Evolutionary conservation across 371 early-diverging fungal species (phyloP).

Genomic region (Phascolomyces articulosus): DNA sequence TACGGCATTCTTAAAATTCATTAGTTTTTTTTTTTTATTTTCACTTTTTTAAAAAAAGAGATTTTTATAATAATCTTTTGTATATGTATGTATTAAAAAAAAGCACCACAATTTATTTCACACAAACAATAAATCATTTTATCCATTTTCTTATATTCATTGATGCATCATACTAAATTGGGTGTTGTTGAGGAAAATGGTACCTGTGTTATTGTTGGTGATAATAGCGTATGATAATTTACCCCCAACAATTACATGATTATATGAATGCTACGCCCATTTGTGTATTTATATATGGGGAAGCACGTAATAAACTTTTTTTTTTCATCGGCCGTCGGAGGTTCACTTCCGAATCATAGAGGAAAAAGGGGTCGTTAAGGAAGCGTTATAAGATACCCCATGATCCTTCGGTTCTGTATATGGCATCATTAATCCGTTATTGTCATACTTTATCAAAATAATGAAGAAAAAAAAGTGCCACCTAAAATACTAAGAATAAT

Average conservation of each 20-base stretch:
- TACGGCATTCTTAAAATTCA: neutral
- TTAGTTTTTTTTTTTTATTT: no score
- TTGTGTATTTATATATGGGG: no score
- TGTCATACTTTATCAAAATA: neutral
- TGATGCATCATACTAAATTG: neutral
- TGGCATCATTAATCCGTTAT: constrained; percentile 1
- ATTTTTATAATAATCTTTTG: neutral
- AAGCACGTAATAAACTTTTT: neutral
- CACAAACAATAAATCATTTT: no score
- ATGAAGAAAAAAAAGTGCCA: neutral
- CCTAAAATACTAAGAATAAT: neutral
- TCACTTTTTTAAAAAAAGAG: no score
- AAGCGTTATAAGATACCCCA: neutral
- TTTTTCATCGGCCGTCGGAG: neutral
- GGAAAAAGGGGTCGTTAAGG: neutral
- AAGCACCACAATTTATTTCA: neutral
- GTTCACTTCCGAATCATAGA: neutral
- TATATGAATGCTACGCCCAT: neutral
- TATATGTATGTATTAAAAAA: neutral
- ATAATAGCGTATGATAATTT: no score
- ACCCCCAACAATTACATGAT: no score
- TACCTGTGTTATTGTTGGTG: neutral
- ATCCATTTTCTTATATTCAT: neutral
- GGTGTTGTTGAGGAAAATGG: neutral
- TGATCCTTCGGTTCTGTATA: neutral